A percentile compares a stretch with the other conserved stretches of the same genome.
phyloP scores from a whole-genome alignment of 441 rosid genomes.

The Hypseocharis bilobata region DNA sequence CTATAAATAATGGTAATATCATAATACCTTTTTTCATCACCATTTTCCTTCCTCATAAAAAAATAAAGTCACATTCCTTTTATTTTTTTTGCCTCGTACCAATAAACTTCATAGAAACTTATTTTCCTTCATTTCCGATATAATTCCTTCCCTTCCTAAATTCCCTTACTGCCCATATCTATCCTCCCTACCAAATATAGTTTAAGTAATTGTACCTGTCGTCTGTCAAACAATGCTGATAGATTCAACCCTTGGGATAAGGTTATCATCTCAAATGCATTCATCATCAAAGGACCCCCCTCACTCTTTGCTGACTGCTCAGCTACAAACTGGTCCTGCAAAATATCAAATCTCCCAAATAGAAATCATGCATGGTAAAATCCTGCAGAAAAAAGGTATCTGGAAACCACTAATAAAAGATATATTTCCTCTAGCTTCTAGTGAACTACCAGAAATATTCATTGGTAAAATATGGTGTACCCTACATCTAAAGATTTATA shows the following conservation, averaged over 20 bases:
- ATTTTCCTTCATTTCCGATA: background rate
- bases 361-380: conserved; percentile 1
- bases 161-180: background rate
- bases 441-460: background rate
- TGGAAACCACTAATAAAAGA: background rate
- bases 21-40: background rate
- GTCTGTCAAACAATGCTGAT: conserved; percentile 76
- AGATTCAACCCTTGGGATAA: conserved; percentile 88
- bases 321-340: conserved; percentile 62
- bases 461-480: background rate
- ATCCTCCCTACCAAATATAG: conserved; percentile 7
- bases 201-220: conserved; percentile 42
- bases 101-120: background rate
- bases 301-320: conserved; percentile 41
- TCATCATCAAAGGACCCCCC: conserved; percentile 65
- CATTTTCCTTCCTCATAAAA: background rate
- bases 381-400: background rate
- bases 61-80: background rate
- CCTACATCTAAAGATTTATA: background rate
- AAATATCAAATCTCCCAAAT: conserved; percentile 17
- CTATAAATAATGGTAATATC: too few species aligned
- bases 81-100: background rate
- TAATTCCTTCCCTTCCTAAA: background rate
- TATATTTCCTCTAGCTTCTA: background rate
- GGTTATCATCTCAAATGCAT: conserved; percentile 94